Evolutionary conservation across 208 protist genomes (phyloP).

Genomic region (Acanthamoeba pearcei): DNA sequence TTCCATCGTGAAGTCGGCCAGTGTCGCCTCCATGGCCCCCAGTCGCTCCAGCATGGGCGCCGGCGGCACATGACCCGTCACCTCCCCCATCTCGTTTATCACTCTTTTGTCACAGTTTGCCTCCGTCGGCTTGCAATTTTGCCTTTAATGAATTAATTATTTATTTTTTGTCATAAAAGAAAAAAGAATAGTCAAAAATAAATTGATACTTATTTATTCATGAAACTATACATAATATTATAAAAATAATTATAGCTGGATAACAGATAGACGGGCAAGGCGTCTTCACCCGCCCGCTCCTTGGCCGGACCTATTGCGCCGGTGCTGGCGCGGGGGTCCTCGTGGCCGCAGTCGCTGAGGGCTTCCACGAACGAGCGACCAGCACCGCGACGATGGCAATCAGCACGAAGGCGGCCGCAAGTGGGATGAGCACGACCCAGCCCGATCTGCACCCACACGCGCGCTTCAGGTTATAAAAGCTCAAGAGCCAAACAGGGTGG

Average conservation of each 20-base stretch:
- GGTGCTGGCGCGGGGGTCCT: neutral
- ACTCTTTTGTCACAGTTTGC: neutral
- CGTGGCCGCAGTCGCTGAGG: neutral
- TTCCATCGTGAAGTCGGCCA: slow-evolving; percentile 3
- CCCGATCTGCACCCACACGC: neutral
- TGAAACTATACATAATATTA: too few relatives aligned
- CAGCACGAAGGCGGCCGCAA: neutral
- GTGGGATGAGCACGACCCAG: neutral
- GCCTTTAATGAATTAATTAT: neutral
- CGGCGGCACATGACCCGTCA: neutral
- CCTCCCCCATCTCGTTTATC: neutral
- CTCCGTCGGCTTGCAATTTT: neutral
- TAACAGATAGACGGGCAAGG: too few relatives aligned
- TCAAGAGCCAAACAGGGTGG: neutral
- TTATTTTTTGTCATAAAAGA: neutral
- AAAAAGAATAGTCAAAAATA: too few relatives aligned
- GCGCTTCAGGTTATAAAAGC: neutral
- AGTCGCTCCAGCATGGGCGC: neutral
- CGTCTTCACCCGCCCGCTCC: too few relatives aligned
- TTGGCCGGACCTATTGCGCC: neutral
- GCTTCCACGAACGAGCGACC: neutral
- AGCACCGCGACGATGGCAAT: neutral
- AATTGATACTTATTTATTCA: too few relatives aligned
- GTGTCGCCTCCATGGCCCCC: neutral
- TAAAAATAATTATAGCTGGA: neutral